Evolutionary conservation across 805 yeast species (phyloP).

Genomic region (Kurtzmaniella fragi): DNA sequence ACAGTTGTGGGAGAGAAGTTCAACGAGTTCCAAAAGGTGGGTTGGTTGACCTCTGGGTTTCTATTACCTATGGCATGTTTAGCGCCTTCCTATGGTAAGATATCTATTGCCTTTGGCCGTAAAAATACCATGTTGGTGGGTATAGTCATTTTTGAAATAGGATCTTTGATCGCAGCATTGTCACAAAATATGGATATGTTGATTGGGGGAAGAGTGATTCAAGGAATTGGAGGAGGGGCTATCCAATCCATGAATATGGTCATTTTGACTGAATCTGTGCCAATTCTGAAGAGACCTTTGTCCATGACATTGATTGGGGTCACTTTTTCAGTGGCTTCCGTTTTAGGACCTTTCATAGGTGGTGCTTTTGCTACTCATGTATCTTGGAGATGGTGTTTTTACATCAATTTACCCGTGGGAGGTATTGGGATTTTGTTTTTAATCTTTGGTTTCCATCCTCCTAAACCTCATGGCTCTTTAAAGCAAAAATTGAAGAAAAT

Average conservation of each 20-base stretch:
- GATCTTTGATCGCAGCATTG: slow-evolving; percentile 56
- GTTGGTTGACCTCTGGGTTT: slow-evolving; percentile 57
- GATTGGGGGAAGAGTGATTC: slow-evolving; percentile 66
- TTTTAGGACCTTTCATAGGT: slow-evolving; percentile 61
- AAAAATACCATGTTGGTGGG: slow-evolving; percentile 45
- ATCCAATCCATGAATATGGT: slow-evolving; percentile 53
- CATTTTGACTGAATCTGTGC: slow-evolving; percentile 52
- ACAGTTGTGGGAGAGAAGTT: slow-evolving; percentile 47
- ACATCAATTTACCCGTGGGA: slow-evolving; percentile 63
- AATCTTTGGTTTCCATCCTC: slow-evolving; percentile 42
- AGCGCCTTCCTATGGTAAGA: slow-evolving; percentile 53
- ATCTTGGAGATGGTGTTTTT: slow-evolving; percentile 78
- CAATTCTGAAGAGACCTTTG: slow-evolving; percentile 35
- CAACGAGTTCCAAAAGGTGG: slow-evolving; percentile 44
- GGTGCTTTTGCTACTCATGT: slow-evolving; percentile 57
- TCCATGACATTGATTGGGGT: slow-evolving; percentile 34
- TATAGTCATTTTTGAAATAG: slow-evolving; percentile 52
- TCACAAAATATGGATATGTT: slow-evolving; percentile 53
- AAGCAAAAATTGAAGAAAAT: slow-evolving; percentile 34
- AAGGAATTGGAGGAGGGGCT: slow-evolving; percentile 72
- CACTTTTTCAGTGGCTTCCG: slow-evolving; percentile 47
- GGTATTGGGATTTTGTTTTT: slow-evolving; percentile 42
- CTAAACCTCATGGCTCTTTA: slow-evolving; percentile 35
- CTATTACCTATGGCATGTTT: slow-evolving; percentile 49
- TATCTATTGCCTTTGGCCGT: slow-evolving; percentile 55